These are phyloP conservation scores for Flaveria ramosissima DNA, from an alignment of 129 eudicot genomes.

Conservation along the genomic window DNA sequence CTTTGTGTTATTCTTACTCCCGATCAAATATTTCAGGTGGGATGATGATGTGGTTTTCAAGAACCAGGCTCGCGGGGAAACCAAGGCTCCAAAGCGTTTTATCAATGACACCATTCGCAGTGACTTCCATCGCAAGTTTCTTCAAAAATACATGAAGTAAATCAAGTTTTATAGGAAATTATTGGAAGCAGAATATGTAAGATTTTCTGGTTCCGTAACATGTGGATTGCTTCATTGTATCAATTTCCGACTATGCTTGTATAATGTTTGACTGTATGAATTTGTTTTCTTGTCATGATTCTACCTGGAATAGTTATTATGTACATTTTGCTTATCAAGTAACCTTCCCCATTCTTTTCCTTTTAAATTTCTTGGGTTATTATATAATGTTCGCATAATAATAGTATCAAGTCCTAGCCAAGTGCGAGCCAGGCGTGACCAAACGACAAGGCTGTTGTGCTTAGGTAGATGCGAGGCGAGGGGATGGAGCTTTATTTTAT, in stretches of 20 bases:
- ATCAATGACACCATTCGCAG: constrained; percentile 52
- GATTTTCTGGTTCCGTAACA: constrained; percentile 9
- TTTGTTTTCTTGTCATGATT: constrained; percentile 1
- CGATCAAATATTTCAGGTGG: constrained; percentile 37
- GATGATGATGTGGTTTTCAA: constrained; percentile 52
- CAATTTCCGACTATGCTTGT: constrained; percentile 14
- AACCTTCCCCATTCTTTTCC: not conserved
- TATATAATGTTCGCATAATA: not conserved
- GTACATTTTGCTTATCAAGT: constrained; percentile 27
- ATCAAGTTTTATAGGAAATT: not conserved
- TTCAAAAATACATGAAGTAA: constrained; percentile 49
- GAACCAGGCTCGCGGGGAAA: constrained; percentile 49
- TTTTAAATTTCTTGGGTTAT: not conserved
- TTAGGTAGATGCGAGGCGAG: too few species aligned
- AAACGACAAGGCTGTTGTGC: too few species aligned
- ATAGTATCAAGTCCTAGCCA: too few species aligned
- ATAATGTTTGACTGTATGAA: constrained; percentile 17
- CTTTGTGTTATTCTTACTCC: not conserved
- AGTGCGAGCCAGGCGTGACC: too few species aligned
- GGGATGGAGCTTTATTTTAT: too few species aligned
- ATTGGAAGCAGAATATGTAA: constrained; percentile 5
- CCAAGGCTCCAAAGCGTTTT: constrained; percentile 44
- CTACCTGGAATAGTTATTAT: constrained; percentile 5
- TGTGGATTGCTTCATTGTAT: constrained; percentile 5
- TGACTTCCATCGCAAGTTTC: constrained; percentile 49